These are phyloP conservation scores for Conringia planisiliqua DNA, from an alignment of 345 rosid genomes.

Conservation along the genomic window DNA sequence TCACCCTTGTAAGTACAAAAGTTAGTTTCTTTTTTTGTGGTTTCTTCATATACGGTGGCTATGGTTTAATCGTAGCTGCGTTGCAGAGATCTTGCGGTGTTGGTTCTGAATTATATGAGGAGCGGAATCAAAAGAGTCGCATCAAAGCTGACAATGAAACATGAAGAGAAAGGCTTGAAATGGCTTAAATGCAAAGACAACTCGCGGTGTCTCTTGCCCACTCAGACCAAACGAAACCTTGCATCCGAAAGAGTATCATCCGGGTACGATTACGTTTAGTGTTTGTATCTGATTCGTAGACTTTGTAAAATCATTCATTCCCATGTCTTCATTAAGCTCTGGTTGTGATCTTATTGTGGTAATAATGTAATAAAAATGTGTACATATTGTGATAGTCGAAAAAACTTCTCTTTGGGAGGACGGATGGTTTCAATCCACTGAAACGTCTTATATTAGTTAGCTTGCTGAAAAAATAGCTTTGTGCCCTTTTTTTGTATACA, in stretches of 20 bases:
- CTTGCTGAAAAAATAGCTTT: neutral
- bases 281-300: neutral
- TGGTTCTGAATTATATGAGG: slow-evolving; percentile 47
- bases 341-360: slow-evolving; percentile 13
- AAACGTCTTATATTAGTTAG: neutral
- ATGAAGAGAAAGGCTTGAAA: slow-evolving; percentile 44
- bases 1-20: slow-evolving; percentile 68
- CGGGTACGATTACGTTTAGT: slow-evolving; percentile 57
- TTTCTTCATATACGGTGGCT: slow-evolving; percentile 3
- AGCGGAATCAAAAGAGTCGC: slow-evolving; percentile 53
- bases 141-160: slow-evolving; percentile 52
- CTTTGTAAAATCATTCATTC: slow-evolving; percentile 21
- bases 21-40: neutral
- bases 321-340: slow-evolving; percentile 6
- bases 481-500: neutral
- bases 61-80: slow-evolving; percentile 7
- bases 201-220: slow-evolving; percentile 48
- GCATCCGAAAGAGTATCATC: slow-evolving; percentile 37
- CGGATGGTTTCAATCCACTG: neutral
- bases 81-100: slow-evolving; percentile 54
- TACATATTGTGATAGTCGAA: slow-evolving; percentile 24
- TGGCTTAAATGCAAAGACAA: slow-evolving; percentile 73
- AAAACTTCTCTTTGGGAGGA: neutral
- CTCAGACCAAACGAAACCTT: slow-evolving; percentile 56
- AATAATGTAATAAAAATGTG: slow-evolving; percentile 18